phyloP scores from a whole-genome alignment of 2,329 filamentous ascomycete genomes.

The Xylariomycetidae sp. region DNA sequence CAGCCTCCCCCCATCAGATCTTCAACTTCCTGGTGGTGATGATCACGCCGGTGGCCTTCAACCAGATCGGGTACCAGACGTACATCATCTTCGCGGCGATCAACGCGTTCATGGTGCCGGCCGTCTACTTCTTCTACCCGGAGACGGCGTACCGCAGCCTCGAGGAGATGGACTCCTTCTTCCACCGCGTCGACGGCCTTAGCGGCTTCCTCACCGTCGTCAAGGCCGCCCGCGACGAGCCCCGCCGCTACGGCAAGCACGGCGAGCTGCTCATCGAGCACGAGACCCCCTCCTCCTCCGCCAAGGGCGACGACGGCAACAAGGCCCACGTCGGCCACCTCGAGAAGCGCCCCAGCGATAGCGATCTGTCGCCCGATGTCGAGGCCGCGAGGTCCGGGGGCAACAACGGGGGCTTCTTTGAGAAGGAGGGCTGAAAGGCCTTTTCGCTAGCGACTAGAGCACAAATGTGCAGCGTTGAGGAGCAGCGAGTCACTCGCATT shows the following conservation, averaged over 20 bases:
- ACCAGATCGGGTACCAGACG: slow-evolving; percentile 51
- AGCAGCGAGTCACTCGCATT: too few species aligned
- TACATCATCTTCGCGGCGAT: slow-evolving; percentile 62
- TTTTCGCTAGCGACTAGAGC: too few species aligned
- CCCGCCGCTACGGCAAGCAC: slow-evolving; percentile 48
- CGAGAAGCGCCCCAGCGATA: too few species aligned
- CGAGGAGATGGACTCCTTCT: slow-evolving; percentile 32
- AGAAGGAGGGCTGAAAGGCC: too few species aligned
- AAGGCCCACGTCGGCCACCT: slow-evolving; percentile 4
- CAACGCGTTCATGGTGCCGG: slow-evolving; percentile 52
- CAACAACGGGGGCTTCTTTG: too few species aligned
- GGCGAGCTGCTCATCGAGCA: slow-evolving; percentile 44
- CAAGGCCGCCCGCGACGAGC: slow-evolving; percentile 36
- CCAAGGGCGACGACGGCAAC: slow-evolving; percentile 26
- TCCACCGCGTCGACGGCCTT: slow-evolving; percentile 43
- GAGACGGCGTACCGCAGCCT: slow-evolving; percentile 50
- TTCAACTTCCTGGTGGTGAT: slow-evolving; percentile 59
- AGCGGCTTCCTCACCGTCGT: slow-evolving; percentile 32
- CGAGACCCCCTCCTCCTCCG: slow-evolving; percentile 2
- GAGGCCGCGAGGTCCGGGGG: too few species aligned
- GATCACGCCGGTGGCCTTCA: slow-evolving; percentile 53
- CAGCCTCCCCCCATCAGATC: slow-evolving; percentile 21
- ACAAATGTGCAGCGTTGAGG: too few species aligned
- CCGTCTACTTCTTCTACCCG: slow-evolving; percentile 55
- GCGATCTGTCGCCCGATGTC: too few species aligned